Percentiles rank a stretch among this genome's conserved stretches.
These are phyloP conservation scores for Populus deltoides DNA, from an alignment of 345 rosid species.

Conservation along the genomic window DNA sequence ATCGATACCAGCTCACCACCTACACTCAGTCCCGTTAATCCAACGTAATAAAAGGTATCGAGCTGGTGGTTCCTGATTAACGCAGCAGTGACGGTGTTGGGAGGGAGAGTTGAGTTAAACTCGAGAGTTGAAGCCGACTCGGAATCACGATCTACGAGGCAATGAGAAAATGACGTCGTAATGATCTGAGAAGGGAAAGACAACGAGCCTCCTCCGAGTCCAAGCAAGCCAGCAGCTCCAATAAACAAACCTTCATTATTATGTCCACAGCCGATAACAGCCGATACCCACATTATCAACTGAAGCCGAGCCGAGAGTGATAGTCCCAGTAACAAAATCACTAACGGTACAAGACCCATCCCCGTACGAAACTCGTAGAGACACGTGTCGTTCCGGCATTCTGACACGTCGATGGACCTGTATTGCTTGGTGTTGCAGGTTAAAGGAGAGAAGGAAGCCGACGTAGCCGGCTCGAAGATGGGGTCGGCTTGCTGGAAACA, in stretches of 20 bases:
- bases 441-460: slow-evolving; percentile 63
- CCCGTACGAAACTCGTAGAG: slow-evolving; percentile 85
- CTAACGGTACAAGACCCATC: slow-evolving; percentile 91
- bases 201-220: slow-evolving; percentile 81
- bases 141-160: slow-evolving; percentile 91
- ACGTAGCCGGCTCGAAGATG: slow-evolving; percentile 65
- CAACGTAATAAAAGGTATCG: slow-evolving; percentile 74
- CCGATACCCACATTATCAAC: slow-evolving; percentile 68
- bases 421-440: slow-evolving; percentile 60
- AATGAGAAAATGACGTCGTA: slow-evolving; percentile 62
- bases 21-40: slow-evolving; percentile 65
- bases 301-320: slow-evolving; percentile 58
- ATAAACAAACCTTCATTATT: slow-evolving; percentile 71
- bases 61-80: slow-evolving; percentile 60
- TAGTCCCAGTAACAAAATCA: slow-evolving; percentile 69
- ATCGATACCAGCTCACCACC: slow-evolving; percentile 57
- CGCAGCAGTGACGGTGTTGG: slow-evolving; percentile 56
- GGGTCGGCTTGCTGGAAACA: slow-evolving; percentile 92
- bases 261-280: slow-evolving; percentile 86
- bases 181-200: slow-evolving; percentile 78
- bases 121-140: slow-evolving; percentile 73
- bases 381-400: slow-evolving; percentile 66
- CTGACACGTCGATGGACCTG: slow-evolving; percentile 60
- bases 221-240: slow-evolving; percentile 86
- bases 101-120: slow-evolving; percentile 45